Evolutionary conservation across 129 eudicot species (phyloP).

Genomic region (Chrysanthemum lavandulifolium): DNA sequence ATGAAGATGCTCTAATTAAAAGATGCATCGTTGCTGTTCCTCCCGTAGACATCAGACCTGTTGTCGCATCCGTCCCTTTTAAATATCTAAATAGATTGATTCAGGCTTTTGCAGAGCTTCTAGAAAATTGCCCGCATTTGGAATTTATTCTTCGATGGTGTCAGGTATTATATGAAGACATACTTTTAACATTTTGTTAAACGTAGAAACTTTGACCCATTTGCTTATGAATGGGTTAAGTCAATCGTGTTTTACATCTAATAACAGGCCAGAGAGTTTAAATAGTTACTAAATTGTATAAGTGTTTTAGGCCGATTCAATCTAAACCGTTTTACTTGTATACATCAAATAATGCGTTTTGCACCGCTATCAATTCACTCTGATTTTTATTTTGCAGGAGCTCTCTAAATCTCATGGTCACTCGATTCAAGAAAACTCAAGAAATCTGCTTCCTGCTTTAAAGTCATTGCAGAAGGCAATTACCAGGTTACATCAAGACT

Average conservation of each 20-base stretch:
- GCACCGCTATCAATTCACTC: neutral
- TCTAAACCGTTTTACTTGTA: too few relatives aligned
- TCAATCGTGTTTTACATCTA: too few relatives aligned
- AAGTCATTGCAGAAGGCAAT: conserved; percentile 91
- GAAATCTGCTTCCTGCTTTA: conserved; percentile 77
- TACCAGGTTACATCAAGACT: conserved; percentile 85
- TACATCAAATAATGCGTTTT: too few relatives aligned
- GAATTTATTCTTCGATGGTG: conserved; percentile 94
- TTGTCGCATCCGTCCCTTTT: conserved; percentile 68
- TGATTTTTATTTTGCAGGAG: conserved; percentile 46
- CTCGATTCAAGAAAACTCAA: conserved; percentile 72
- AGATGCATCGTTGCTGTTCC: conserved; percentile 63
- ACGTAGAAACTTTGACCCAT: too few relatives aligned
- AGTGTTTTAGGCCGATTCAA: too few relatives aligned
- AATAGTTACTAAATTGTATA: too few relatives aligned
- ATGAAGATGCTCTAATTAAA: conserved; percentile 71
- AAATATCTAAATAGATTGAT: conserved; percentile 80
- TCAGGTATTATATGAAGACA: conserved; percentile 49
- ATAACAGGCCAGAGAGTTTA: too few relatives aligned
- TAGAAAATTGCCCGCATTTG: conserved; percentile 79
- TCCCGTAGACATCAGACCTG: conserved; percentile 74
- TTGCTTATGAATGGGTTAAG: neutral
- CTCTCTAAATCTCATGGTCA: conserved; percentile 80
- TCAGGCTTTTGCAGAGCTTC: conserved; percentile 79
- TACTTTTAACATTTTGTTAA: too few relatives aligned